Evolutionary conservation across 331 rosid genomes (phyloP).

Genomic region (Quercus tomentella): DNA sequence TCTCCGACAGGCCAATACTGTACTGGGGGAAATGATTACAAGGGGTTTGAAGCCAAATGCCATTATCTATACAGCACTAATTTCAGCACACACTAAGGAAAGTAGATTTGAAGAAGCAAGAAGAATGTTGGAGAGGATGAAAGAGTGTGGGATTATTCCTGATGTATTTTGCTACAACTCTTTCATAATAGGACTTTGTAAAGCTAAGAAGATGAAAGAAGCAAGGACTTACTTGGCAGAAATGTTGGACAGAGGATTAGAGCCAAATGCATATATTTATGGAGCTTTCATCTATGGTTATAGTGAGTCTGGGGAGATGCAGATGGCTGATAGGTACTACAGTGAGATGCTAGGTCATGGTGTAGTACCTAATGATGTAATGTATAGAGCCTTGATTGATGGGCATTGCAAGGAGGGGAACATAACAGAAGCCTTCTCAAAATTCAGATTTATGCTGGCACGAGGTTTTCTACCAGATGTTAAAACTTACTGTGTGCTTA

Average conservation of each 20-base stretch:
- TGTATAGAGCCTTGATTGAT: constrained; percentile 29
- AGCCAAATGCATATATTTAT: constrained; percentile 44
- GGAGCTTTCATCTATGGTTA: constrained; percentile 40
- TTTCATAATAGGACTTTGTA: constrained; percentile 41
- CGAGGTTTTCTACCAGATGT: constrained; percentile 31
- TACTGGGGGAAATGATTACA: constrained; percentile 31
- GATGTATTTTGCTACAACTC: constrained; percentile 51
- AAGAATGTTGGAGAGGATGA: constrained; percentile 34
- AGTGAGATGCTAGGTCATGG: constrained; percentile 34
- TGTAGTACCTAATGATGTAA: constrained; percentile 28
- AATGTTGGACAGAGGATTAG: constrained; percentile 38
- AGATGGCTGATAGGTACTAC: constrained; percentile 34
- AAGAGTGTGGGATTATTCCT: constrained; percentile 26
- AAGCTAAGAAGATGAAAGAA: constrained; percentile 36
- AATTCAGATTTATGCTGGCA: constrained; percentile 31
- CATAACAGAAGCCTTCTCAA: constrained; percentile 27
- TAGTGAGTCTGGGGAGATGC: constrained; percentile 28
- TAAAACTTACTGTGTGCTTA: constrained; percentile 32
- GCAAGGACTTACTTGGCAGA: constrained; percentile 35
- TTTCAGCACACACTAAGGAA: constrained; percentile 39
- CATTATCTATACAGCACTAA: constrained; percentile 30
- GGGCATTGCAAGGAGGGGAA: constrained; percentile 41
- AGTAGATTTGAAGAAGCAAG: constrained; percentile 34
- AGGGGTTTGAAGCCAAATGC: constrained; percentile 36
- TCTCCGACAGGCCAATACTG: constrained; percentile 26